These are phyloP conservation scores for Hysterium pulicare DNA, from an alignment of 2,329 filamentous ascomycete genomes.

Conservation along the genomic window DNA sequence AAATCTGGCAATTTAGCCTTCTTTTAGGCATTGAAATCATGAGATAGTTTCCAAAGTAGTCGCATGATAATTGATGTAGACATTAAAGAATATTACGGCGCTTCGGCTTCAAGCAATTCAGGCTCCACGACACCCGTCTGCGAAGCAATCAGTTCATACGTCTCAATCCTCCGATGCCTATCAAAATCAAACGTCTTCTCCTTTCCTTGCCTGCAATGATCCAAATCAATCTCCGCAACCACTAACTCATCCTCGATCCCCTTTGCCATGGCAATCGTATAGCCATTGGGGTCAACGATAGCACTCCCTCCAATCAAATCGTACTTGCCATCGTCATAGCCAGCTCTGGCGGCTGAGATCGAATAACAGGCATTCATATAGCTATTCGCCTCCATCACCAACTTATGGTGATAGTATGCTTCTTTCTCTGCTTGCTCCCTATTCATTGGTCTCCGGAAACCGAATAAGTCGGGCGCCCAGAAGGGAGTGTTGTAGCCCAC, in stretches of 20 bases:
- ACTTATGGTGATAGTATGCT: constrained; percentile 50
- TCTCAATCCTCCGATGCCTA: constrained; percentile 16
- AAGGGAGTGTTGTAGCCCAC: constrained; percentile 47
- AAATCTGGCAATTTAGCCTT: too few species aligned
- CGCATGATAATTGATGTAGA: too few species aligned
- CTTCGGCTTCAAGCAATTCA: too few species aligned
- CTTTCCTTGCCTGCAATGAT: constrained; percentile 44
- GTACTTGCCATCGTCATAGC: constrained; percentile 48
- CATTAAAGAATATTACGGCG: too few species aligned
- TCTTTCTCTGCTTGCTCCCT: too few species aligned
- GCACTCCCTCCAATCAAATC: constrained; percentile 46
- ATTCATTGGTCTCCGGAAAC: constrained; percentile 35
- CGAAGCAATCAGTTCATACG: constrained; percentile 13
- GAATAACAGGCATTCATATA: constrained; percentile 53
- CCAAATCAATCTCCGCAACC: constrained; percentile 48
- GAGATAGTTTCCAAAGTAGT: too few species aligned
- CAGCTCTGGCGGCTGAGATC: constrained; percentile 48
- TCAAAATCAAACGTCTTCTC: constrained; percentile 38
- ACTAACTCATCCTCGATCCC: constrained; percentile 49
- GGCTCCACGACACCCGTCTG: constrained; percentile 27
- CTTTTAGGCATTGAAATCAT: too few species aligned
- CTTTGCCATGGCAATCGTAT: constrained; percentile 46
- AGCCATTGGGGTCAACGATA: constrained; percentile 47
- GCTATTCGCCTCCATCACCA: constrained; percentile 50
- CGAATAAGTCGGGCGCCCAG: constrained; percentile 46